Conservation (phyloP, 2,329 filamentous ascomycete species). For the Aspergillus quadrilineatus region DNA sequence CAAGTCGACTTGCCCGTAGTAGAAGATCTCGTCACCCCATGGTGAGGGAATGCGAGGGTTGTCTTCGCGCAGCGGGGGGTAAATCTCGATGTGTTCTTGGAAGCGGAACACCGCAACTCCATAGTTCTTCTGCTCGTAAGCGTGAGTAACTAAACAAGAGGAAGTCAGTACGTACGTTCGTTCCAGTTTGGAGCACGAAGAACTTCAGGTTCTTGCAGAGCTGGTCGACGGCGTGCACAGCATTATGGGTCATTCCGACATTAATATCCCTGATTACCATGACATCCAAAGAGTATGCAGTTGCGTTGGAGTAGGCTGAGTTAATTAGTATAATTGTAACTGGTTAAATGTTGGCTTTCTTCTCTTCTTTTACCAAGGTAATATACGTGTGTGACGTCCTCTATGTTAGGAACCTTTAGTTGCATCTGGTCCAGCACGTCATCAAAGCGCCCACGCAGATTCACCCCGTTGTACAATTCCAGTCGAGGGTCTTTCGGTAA, state of each 20-base stretch:
- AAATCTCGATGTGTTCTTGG: slow-evolving; percentile 25
- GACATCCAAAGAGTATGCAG: slow-evolving; percentile 39
- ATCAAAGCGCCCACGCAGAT: no score
- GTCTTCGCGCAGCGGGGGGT: slow-evolving; percentile 41
- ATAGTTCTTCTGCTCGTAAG: slow-evolving; percentile 27
- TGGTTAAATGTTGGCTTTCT: not conserved
- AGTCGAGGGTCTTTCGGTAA: no score
- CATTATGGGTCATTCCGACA: slow-evolving; percentile 39
- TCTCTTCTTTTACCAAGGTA: slow-evolving; percentile 36
- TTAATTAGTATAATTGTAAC: not conserved
- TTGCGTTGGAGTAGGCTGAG: slow-evolving; percentile 21
- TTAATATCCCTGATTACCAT: slow-evolving; percentile 40
- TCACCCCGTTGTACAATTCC: no score
- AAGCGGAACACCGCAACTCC: slow-evolving; percentile 28
- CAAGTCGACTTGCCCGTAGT: slow-evolving; percentile 48
- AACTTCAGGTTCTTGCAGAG: slow-evolving; percentile 41
- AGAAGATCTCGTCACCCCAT: slow-evolving; percentile 47
- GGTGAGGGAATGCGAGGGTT: slow-evolving; percentile 44
- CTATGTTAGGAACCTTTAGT: slow-evolving; percentile 36
- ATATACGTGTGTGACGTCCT: slow-evolving; percentile 46
- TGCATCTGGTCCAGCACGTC: slow-evolving; percentile 25
- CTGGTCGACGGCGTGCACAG: slow-evolving; percentile 40
- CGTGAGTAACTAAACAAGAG: slow-evolving; percentile 10
- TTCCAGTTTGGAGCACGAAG: slow-evolving; percentile 44
- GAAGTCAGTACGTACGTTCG: slow-evolving; percentile 31